Percentiles rank a stretch among this genome's conserved stretches.
phyloP scores from a whole-genome alignment of 2,329 filamentous ascomycete genomes.

The Alternaria brassicae region DNA sequence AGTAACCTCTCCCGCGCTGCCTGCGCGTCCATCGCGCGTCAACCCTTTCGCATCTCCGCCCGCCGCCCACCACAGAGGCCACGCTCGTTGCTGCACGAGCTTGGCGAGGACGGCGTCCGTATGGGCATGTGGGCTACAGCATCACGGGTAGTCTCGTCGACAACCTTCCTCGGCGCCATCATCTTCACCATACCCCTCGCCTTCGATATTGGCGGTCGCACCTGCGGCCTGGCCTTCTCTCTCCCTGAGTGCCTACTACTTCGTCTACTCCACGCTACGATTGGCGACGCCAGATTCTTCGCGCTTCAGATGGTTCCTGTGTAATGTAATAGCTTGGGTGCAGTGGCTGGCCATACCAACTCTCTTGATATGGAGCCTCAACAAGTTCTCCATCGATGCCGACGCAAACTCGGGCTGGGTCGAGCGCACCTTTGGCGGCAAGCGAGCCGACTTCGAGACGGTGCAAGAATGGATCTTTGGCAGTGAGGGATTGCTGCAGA shows the following conservation, averaged over 20 bases:
- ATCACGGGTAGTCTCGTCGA: slow-evolving; percentile 78
- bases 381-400: slow-evolving; percentile 93
- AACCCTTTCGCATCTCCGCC: slow-evolving; percentile 17
- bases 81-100: slow-evolving; percentile 57
- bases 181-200: slow-evolving; percentile 95
- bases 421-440: slow-evolving; percentile 75
- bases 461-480: slow-evolving; percentile 88
- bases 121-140: slow-evolving; percentile 73
- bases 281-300: slow-evolving; percentile 81
- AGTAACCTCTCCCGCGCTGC: slow-evolving; percentile 29
- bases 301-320: slow-evolving; percentile 74
- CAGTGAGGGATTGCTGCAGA: slow-evolving; percentile 81
- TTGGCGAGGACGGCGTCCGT: slow-evolving; percentile 56
- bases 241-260: slow-evolving; percentile 87
- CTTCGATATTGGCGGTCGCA: slow-evolving; percentile 96
- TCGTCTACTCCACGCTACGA: slow-evolving; percentile 81
- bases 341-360: slow-evolving; percentile 89
- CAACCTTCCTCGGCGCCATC: slow-evolving; percentile 87
- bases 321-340: slow-evolving; percentile 72
- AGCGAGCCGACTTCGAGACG: slow-evolving; percentile 68
- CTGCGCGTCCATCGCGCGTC: slow-evolving; percentile 42
- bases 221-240: slow-evolving; percentile 96
- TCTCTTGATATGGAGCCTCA: slow-evolving; percentile 92
- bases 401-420: slow-evolving; percentile 76
- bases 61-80: slow-evolving; percentile 35